Conservation (phyloP, 179 eudicot genomes). For the Drosera spatulata region DNA sequence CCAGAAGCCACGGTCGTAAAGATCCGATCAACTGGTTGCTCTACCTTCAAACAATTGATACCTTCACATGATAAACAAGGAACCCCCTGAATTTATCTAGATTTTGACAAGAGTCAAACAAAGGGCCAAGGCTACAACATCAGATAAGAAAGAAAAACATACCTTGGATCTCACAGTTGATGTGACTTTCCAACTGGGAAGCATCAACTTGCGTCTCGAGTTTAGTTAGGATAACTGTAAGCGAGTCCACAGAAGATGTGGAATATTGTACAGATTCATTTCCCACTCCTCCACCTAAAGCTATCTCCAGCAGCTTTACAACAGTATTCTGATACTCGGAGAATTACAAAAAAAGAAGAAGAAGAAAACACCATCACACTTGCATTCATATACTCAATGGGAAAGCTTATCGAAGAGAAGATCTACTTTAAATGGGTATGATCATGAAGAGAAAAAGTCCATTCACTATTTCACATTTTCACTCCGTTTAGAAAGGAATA, state of each 20-base stretch:
- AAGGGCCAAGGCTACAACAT: not conserved
- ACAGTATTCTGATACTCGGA: slow-evolving; percentile 36
- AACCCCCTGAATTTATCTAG: not conserved
- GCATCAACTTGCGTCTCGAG: slow-evolving; percentile 18
- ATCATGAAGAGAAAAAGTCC: no score
- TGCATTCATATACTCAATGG: no score
- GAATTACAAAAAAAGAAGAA: not conserved
- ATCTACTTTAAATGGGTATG: no score
- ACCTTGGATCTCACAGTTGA: slow-evolving; percentile 62
- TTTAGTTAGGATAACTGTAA: slow-evolving; percentile 37
- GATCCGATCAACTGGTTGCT: slow-evolving; percentile 56
- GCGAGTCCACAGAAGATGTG: slow-evolving; percentile 24
- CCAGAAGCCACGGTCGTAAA: slow-evolving; percentile 63
- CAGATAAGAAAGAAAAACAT: slow-evolving; percentile 8
- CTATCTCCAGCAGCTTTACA: slow-evolving; percentile 61
- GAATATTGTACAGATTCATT: slow-evolving; percentile 45
- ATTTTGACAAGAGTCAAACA: not conserved
- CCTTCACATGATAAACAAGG: slow-evolving; percentile 33
- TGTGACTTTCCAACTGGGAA: slow-evolving; percentile 32
- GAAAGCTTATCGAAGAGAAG: no score
- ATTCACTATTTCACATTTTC: no score
- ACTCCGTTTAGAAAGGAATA: no score
- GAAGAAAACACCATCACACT: no score
- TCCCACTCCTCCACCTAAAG: slow-evolving; percentile 47
- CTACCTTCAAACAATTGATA: slow-evolving; percentile 52